Evolutionary conservation across 768 basidiomycete species (phyloP), one percentile per base, ranked within the genome.

Genomic region (Lenzites betulinus): DNA sequence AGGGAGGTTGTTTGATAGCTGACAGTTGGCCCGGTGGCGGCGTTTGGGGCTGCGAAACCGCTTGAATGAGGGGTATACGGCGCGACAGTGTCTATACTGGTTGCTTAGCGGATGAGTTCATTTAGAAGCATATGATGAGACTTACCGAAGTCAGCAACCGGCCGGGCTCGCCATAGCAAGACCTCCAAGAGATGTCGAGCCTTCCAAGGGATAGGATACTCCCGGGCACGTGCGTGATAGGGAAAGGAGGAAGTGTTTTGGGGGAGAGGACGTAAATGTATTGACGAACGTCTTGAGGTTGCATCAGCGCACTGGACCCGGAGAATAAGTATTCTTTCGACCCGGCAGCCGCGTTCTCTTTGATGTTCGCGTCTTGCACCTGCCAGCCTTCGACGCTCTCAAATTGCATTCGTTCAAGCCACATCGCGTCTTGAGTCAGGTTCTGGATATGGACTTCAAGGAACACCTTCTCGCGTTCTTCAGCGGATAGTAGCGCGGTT

Each of bases 361-460:
- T 59, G 11, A 75, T 53, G 63, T 89, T 90, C 6, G 73, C 78
- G 63, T 91, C 87, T 51, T 79, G 69, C 9, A 78, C 82, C 23
- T 76, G 72, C 90, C 89, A 89, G 4, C 81, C 83, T 11, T 87
- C 87, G 7, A 84, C 81, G 50, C 85, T 83, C 58, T 93, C 90
- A 57, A 98, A 85, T 11, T 78, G 74, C 81, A 97, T 89, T n/a
- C 81, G 83, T 64, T 93, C 88, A 61, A 93, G 91, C 77, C 81
- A 86, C 76, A 95, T 81, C 2, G 88, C 80, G 15, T 87, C 85
- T 54, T 85, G 82, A 0, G 90, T 92, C 58, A 90, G 77, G 67
- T 98, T 98, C 69, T 96, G 93, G 12, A 96, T 87, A 68, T 96
- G 92, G 3, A 96, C 86, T 71, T 98, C 95, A 22, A 98, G 85